phyloP scores from a whole-genome alignment of 106 monocot species.

The Dendrobium huoshanense region DNA sequence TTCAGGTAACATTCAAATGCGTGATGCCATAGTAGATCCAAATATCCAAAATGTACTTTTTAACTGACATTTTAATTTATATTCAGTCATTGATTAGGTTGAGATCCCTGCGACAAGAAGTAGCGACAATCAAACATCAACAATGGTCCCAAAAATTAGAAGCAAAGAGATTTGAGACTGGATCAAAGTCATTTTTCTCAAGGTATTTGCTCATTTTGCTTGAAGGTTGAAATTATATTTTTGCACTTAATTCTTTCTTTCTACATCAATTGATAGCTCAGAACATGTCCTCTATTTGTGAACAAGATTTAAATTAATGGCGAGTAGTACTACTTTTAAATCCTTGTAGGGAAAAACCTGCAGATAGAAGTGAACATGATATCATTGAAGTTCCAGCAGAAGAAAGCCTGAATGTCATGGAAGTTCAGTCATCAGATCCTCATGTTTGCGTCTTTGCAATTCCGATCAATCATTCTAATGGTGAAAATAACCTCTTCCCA shows the following conservation, averaged over 20 bases:
- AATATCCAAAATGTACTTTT: neutral
- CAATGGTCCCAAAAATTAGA: neutral
- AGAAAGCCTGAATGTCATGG: neutral
- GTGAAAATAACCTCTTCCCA: conserved; percentile 1
- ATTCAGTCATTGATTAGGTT: conserved; percentile 44
- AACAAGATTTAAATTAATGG: no score
- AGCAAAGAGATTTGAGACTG: neutral
- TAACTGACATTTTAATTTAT: neutral
- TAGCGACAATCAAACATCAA: conserved; percentile 7
- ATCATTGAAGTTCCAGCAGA: neutral
- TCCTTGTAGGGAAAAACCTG: conserved; percentile 18
- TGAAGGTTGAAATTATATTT: neutral
- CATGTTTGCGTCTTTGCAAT: neutral
- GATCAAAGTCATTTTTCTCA: neutral
- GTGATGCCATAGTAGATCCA: no score
- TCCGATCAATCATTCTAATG: neutral
- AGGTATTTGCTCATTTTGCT: neutral
- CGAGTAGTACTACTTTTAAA: neutral
- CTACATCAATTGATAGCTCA: neutral
- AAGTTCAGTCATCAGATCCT: conserved; percentile 1
- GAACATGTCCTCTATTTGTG: no score
- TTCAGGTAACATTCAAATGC: conserved; percentile 40
- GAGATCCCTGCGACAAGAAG: conserved; percentile 10
- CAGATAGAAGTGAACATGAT: conserved; percentile 3
- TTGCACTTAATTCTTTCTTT: neutral